phyloP scores from a whole-genome alignment of 2,329 filamentous ascomycete genomes.

The Aureobasidium subglaciale region DNA sequence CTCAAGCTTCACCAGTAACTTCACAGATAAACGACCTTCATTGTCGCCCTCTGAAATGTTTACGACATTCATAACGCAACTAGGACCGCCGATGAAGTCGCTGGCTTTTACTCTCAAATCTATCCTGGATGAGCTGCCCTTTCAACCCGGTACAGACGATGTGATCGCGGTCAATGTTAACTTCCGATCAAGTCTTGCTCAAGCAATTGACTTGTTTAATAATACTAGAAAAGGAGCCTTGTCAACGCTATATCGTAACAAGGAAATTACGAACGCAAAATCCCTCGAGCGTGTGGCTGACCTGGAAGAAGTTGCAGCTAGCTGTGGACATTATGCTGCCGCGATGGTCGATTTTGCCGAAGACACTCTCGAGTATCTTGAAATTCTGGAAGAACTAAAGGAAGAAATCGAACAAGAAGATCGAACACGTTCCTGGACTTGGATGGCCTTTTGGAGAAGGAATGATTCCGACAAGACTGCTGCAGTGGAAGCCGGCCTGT shows the following conservation, averaged over 20 bases:
- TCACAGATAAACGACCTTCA: constrained; percentile 7
- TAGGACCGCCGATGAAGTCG: constrained; percentile 94
- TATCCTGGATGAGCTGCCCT: constrained; percentile 81
- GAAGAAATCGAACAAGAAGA: constrained; percentile 55
- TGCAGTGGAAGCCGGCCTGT: constrained; percentile 17
- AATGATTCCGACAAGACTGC: not conserved
- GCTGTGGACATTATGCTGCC: constrained; percentile 93
- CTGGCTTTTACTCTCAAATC: constrained; percentile 85
- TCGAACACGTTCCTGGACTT: constrained; percentile 66
- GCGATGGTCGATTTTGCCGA: constrained; percentile 85
- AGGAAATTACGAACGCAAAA: constrained; percentile 61
- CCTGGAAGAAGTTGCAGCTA: constrained; percentile 95
- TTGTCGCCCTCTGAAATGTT: constrained; percentile 71
- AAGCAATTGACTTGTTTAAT: constrained; percentile 75
- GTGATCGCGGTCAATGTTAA: constrained; percentile 70
- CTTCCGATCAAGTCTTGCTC: constrained; percentile 70
- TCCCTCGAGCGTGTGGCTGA: constrained; percentile 78
- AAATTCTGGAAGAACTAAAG: constrained; percentile 79
- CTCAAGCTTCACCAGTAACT: not conserved
- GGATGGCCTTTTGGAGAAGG: constrained; percentile 69
- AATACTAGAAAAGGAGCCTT: constrained; percentile 68
- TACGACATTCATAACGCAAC: constrained; percentile 75
- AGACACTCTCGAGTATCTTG: constrained; percentile 75
- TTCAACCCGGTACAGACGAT: constrained; percentile 57
- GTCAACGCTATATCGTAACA: constrained; percentile 69